These are phyloP conservation scores for Elaeis guineensis DNA, from an alignment of 176 grass and related monocot species.

Conservation along the genomic window DNA sequence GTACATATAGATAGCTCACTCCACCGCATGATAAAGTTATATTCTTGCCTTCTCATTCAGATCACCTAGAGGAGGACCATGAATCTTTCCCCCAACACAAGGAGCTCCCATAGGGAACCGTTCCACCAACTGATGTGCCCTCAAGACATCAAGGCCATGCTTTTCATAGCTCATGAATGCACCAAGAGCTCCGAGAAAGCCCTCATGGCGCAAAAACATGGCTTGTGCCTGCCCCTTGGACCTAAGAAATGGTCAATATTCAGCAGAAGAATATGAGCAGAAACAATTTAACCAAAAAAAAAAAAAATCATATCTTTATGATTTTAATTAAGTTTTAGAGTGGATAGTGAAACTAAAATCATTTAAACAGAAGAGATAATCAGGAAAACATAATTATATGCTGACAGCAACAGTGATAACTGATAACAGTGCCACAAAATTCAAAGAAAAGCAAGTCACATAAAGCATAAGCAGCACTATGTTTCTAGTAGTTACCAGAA, in stretches of 20 bases:
- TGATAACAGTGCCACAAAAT: not conserved
- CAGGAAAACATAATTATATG: too few relatives aligned
- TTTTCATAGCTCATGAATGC: slow-evolving; percentile 98
- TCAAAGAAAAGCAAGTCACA: slow-evolving; percentile 3
- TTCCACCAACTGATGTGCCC: slow-evolving; percentile 85
- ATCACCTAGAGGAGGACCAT: slow-evolving; percentile 85
- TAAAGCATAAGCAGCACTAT: not conserved
- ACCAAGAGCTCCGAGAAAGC: slow-evolving; percentile 90
- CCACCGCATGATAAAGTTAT: not conserved
- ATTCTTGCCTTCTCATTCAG: slow-evolving; percentile 85
- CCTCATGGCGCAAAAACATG: slow-evolving; percentile 97
- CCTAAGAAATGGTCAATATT: slow-evolving; percentile 24
- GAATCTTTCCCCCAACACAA: slow-evolving; percentile 87
- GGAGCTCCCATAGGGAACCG: slow-evolving; percentile 98
- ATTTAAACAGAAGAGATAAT: too few relatives aligned
- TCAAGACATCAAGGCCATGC: slow-evolving; percentile 90
- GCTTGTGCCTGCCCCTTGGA: slow-evolving; percentile 83
- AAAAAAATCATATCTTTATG: too few relatives aligned
- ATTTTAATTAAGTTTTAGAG: too few relatives aligned
- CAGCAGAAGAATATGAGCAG: too few relatives aligned
- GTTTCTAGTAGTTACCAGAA: slow-evolving; percentile 54
- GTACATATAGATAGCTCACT: too few relatives aligned
- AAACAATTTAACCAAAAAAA: too few relatives aligned
- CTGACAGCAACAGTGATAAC: too few relatives aligned
- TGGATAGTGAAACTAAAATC: too few relatives aligned